Percentiles rank a stretch among this genome's conserved stretches.
Evolutionary conservation across 208 protist species (phyloP).

Genomic region (Leishmania mexicana): DNA sequence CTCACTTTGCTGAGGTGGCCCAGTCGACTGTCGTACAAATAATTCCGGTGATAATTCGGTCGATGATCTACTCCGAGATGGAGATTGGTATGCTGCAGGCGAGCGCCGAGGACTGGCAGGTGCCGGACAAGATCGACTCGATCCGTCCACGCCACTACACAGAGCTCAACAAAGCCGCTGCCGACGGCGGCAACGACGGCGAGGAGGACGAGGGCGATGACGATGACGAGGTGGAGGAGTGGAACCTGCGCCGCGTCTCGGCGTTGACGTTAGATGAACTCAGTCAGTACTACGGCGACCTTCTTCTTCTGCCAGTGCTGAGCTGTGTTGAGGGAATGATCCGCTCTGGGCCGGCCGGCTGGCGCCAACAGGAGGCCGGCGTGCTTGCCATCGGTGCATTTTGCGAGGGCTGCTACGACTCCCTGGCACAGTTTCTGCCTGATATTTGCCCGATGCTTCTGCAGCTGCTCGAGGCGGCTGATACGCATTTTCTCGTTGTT

Average conservation of each 20-base stretch:
- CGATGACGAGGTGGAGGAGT: conserved; percentile 88
- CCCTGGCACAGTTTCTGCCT: conserved; percentile 77
- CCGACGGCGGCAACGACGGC: conserved; percentile 49
- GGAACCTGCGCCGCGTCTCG: conserved; percentile 92
- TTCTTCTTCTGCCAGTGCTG: conserved; percentile 81
- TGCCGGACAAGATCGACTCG: conserved; percentile 82
- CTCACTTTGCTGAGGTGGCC: conserved; percentile 65
- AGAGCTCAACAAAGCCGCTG: conserved; percentile 19
- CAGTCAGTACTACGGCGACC: conserved; percentile 77
- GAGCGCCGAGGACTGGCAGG: conserved; percentile 76
- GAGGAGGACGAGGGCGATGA: conserved; percentile 79
- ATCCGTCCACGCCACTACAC: conserved; percentile 88
- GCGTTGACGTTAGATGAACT: conserved; percentile 89
- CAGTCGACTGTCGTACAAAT: conserved; percentile 53
- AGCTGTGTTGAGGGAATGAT: conserved; percentile 81
- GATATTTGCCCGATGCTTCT: conserved; percentile 77
- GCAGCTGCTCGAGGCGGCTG: conserved; percentile 57
- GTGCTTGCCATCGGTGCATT: conserved; percentile 94
- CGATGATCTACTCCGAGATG: conserved; percentile 92
- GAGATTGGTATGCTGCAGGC: conserved; percentile 88
- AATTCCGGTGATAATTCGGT: conserved; percentile 80
- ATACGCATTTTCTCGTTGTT: conserved; percentile 89
- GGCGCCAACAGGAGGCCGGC: conserved; percentile 87
- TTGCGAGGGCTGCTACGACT: conserved; percentile 88
- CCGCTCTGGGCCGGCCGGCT: conserved; percentile 47